Evolutionary conservation across 176 grass and related monocot species (phyloP), one percentile per base, ranked within the genome.

Genomic region (Ananas comosus): DNA sequence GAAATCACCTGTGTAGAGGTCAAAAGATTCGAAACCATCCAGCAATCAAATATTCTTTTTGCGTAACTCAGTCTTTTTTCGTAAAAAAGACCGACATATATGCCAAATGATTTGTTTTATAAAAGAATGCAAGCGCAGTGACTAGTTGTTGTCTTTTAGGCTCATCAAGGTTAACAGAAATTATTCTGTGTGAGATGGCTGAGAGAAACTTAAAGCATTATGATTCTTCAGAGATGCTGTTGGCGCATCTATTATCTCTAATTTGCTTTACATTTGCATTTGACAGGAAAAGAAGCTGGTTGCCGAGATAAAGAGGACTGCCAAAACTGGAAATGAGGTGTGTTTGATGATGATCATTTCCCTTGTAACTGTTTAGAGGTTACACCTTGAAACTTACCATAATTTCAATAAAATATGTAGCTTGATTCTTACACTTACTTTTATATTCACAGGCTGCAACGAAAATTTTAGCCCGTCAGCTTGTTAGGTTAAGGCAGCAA

Each of bases 261-360:
- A 56, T 19, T 61, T 16, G 10, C 4, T 10, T 19, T 56, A 61
- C 9, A 16, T 9, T 58, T 57, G 29, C 53, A 72, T 72, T 83
- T 80, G 67, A 75, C 83, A 99, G 87, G 94, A 99, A 79, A 99
- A 93, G 72, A 93, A 79, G 48, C 80, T 99, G 66, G 80, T 99
- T 84, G 77, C 80, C 64, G 89, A 99, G 84, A 99, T 99, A 66
- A 99, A 93, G 93, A 93, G 89, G 69, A 86, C 87, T 78, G 94
- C 94, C 68, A 99, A 82, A 99, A 87, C 79, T 93, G 89, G 94
- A 80, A 99, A 99, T 80, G 87, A 99, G 81, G 94, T 91, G 33
- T 70, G 16, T 78, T 50, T 63, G 74, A 50, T 82, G 23, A 49
- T 75, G 66, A 76, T 81, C 16, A 65, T 64, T 79, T 77, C 67